phyloP scores from a whole-genome alignment of 2,329 filamentous ascomycete genomes.

The Cercospora berteroae region DNA sequence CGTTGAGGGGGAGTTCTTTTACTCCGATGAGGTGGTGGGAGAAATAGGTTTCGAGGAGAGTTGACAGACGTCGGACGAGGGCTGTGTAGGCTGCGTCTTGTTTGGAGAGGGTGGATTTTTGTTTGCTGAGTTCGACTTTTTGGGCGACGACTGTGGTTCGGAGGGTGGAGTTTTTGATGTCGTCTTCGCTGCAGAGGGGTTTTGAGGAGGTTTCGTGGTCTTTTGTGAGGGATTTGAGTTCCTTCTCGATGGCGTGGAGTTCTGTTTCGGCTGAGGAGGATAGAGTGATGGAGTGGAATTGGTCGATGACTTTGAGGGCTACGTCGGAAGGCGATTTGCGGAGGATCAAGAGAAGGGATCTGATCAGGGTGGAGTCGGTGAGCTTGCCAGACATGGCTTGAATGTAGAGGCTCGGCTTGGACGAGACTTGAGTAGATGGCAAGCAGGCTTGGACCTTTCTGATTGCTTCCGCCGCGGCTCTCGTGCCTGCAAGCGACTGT shows the following conservation, averaged over 20 bases:
- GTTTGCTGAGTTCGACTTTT: constrained; percentile 74
- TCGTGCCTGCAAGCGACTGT: constrained; percentile 44
- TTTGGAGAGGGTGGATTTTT: constrained; percentile 67
- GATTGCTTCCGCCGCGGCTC: constrained; percentile 38
- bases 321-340: constrained; percentile 60
- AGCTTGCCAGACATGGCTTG: constrained; percentile 60
- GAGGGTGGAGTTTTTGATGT: constrained; percentile 65
- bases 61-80: constrained; percentile 58
- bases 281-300: constrained; percentile 10
- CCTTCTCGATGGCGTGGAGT: constrained; percentile 13
- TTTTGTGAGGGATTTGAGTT: constrained; percentile 29
- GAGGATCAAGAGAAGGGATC: constrained; percentile 57
- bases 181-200: constrained; percentile 70
- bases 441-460: constrained; percentile 40
- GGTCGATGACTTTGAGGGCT: constrained; percentile 44
- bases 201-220: constrained; percentile 17
- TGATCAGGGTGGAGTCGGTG: constrained; percentile 50
- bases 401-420: constrained; percentile 56
- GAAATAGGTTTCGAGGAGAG: constrained; percentile 52
- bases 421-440: constrained; percentile 38
- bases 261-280: background rate
- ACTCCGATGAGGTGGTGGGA: constrained; percentile 49
- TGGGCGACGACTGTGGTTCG: constrained; percentile 78
- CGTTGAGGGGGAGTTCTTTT: constrained; percentile 60
- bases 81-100: constrained; percentile 69